A percentile compares a stretch with the other conserved stretches of the same genome.
phyloP scores from a whole-genome alignment of 306 rosid species.

The Pyrus pyrifolia region DNA sequence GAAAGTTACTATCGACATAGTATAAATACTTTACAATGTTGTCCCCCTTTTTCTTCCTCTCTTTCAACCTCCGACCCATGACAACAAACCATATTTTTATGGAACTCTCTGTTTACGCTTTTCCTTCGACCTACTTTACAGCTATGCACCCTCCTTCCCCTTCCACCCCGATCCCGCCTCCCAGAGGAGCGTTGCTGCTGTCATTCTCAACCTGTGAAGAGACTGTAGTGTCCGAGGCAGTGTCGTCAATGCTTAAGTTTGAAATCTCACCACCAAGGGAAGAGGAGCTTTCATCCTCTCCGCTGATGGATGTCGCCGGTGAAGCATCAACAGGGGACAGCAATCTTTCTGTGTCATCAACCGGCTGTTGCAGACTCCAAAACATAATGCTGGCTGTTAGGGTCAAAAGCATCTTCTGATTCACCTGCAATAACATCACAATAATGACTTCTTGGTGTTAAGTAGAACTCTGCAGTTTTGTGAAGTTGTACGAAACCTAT shows the following conservation, averaged over 20 bases:
- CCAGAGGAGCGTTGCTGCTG: neutral
- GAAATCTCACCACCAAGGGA: slow-evolving; percentile 67
- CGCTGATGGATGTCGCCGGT: slow-evolving; percentile 58
- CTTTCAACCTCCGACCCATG: slow-evolving; percentile 2
- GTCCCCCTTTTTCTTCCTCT: neutral
- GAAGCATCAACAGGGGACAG: slow-evolving; percentile 56
- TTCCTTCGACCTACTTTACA: slow-evolving; percentile 1
- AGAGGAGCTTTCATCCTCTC: slow-evolving; percentile 69
- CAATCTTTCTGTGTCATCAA: slow-evolving; percentile 43
- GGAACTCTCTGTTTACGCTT: neutral
- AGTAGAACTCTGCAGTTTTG: neutral
- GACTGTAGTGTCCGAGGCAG: slow-evolving; percentile 67
- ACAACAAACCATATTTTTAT: neutral
- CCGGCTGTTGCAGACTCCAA: slow-evolving; percentile 79
- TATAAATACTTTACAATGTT: neutral
- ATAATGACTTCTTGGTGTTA: neutral
- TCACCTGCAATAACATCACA: slow-evolving; percentile 57
- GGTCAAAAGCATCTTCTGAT: slow-evolving; percentile 91
- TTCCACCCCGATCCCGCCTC: neutral
- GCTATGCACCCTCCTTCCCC: neutral
- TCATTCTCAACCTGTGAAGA: slow-evolving; percentile 57
- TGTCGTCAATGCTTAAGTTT: slow-evolving; percentile 64
- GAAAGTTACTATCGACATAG: neutral
- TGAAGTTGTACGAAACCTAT: neutral
- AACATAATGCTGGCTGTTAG: slow-evolving; percentile 86